Base-by-base conservation (phyloP, 345 rosid genomes). In the Physaria fendleri region DNA sequence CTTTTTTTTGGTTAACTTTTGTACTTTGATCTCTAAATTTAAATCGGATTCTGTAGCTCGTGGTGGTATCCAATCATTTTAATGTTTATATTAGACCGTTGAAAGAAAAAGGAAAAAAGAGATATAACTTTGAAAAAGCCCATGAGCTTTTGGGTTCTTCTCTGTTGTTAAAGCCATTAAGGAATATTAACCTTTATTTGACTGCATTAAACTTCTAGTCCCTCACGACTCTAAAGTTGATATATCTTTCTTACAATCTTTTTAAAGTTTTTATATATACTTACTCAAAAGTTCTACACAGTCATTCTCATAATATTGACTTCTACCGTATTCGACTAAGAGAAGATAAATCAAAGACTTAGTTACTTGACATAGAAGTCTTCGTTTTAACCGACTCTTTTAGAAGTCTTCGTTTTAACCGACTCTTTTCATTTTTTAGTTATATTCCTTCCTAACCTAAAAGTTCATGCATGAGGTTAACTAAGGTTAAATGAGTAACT, bases 341-440 rank as follows among this genome's bases (percentile, higher is more conserved):
- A 59, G 55, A 59, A 57, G 66, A 66, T 59, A 51, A 23, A 58
- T 17, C 24, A 4, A 59, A 68, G 66, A 68, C 66, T 68, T 59
- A 56, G 8, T 23, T 43, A 33, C 28, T 6, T 33, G 52, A 25
- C 16, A 42, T 39, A 45, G 39, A 68, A 68, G 72, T 68, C 72
- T 59, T 59, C 47, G 15, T 25, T 59, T 59, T 58, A 59, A 58
- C 71, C 16, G 40, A 66, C 65, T 57, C 44, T n/a, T n/a, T n/a
- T n/a, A n/a, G n/a, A n/a, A n/a, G n/a, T n/a, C n/a, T n/a, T n/a
- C n/a, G n/a, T n/a, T n/a, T n/a, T n/a, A n/a, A n/a, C n/a, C n/a
- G n/a, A n/a, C n/a, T n/a, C n/a, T 66, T 48, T 65, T 65, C 56
- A 47, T 56, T 49, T 66, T n/a, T 57, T 29, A 3, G 8, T 39